A percentile compares a stretch with the other conserved stretches of the same genome.
Conservation (phyloP, 1,284 basidiomycete genomes). For the Trametes versicolor region DNA sequence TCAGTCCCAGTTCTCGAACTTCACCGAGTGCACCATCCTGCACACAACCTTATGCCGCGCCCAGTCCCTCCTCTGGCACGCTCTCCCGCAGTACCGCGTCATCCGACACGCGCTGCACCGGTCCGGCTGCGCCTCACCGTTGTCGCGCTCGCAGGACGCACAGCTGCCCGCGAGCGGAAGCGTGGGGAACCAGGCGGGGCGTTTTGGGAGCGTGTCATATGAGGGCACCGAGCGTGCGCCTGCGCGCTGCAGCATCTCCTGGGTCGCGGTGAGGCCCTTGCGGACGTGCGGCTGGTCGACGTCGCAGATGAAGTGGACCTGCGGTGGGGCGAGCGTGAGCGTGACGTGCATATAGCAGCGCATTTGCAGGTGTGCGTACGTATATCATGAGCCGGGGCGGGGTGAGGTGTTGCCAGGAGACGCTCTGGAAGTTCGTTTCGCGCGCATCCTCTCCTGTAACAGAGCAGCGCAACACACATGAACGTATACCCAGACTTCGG, state of each 20-base stretch:
- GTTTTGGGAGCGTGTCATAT: not conserved
- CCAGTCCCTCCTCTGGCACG: constrained; percentile 32
- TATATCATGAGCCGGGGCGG: constrained; percentile 12
- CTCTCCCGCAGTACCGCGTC: constrained; percentile 25
- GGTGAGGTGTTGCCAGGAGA: constrained; percentile 10
- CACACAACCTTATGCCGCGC: constrained; percentile 28
- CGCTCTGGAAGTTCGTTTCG: constrained; percentile 14
- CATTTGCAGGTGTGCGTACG: constrained; percentile 1
- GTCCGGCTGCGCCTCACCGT: not conserved
- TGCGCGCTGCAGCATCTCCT: constrained; percentile 7
- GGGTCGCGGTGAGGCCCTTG: constrained; percentile 10
- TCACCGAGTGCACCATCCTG: constrained; percentile 22
- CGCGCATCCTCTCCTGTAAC: constrained; percentile 10
- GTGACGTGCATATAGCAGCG: no score
- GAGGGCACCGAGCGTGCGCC: not conserved
- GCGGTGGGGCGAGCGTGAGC: no score
- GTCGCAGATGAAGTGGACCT: constrained; percentile 17
- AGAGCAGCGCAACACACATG: no score
- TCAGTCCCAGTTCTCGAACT: constrained; percentile 33
- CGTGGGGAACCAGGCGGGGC: constrained; percentile 6
- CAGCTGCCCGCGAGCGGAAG: constrained; percentile 30
- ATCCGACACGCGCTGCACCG: constrained; percentile 29
- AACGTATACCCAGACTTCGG: no score
- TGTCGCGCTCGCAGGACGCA: constrained; percentile 28
- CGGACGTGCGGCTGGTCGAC: constrained; percentile 23